Evolutionary conservation across 768 basidiomycete species (phyloP).

Genomic region (Panaeolus papilionaceus): DNA sequence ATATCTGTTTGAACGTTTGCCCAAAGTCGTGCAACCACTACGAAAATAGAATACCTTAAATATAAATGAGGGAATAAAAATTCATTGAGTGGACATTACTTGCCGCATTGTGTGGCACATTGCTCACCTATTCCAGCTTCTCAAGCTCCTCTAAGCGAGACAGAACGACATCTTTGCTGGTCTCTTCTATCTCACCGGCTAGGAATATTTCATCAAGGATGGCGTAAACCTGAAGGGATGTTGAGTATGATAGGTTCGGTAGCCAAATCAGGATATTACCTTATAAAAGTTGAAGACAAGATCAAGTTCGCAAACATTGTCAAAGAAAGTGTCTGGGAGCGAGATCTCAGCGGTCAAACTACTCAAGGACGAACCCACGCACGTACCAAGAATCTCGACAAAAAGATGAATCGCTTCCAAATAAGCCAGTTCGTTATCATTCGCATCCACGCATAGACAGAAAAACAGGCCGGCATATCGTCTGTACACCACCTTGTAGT

Average conservation of each 20-base stretch:
- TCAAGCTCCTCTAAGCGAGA: conserved; percentile 91
- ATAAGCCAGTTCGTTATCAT: conserved; percentile 98
- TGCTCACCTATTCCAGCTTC: conserved; percentile 75
- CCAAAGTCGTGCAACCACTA: not conserved
- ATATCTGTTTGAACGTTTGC: not conserved
- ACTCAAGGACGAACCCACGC: not conserved
- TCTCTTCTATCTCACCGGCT: conserved; percentile 98
- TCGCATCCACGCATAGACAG: conserved; percentile 96
- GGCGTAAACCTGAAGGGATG: conserved; percentile 80
- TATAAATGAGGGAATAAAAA: not conserved
- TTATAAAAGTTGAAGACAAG: conserved; percentile 99
- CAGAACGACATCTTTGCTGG: conserved; percentile 95
- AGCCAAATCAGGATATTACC: conserved; percentile 17
- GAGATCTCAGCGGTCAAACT: conserved; percentile 16
- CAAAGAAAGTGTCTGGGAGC: conserved; percentile 89
- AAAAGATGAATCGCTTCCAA: conserved; percentile 98
- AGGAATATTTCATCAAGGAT: conserved; percentile 98
- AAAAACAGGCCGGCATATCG: conserved; percentile 98
- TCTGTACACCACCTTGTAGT: conserved; percentile 97
- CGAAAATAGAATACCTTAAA: not conserved
- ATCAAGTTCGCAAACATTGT: conserved; percentile 98
- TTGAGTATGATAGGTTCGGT: not conserved
- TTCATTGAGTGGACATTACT: not conserved
- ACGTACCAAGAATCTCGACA: conserved; percentile 93
- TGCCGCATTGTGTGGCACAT: not conserved